Percentiles rank a stretch among this genome's conserved stretches.
Evolutionary conservation across 2,329 filamentous ascomycete genomes (phyloP).

Genomic region (Cordyceps tenuipes): DNA sequence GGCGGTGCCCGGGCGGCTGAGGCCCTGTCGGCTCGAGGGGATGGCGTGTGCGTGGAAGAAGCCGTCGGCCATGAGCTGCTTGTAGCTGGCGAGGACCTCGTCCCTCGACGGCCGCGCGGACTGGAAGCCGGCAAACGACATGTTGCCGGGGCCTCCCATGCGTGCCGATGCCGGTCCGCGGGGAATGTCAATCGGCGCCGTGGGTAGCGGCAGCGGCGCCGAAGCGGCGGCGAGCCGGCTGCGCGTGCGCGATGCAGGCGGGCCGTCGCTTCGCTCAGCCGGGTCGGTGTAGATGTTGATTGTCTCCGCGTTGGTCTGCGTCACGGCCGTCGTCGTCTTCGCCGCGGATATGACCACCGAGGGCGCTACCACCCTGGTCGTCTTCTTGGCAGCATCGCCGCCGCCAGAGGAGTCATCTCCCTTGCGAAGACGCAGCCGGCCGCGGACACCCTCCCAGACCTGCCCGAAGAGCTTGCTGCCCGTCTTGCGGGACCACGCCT

Average conservation of each 20-base stretch:
- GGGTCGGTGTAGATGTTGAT: slow-evolving; percentile 1
- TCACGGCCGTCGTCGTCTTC: slow-evolving; percentile 9
- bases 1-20: not conserved
- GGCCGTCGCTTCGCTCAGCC: not conserved
- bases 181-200: slow-evolving; percentile 1
- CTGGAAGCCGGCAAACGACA: slow-evolving; percentile 7
- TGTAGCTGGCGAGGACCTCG: slow-evolving; percentile 48
- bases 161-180: too few species aligned
- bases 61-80: slow-evolving; percentile 46
- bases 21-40: slow-evolving; percentile 44
- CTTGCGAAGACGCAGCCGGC: slow-evolving; percentile 21
- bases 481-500: not conserved
- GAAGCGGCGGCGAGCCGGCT: slow-evolving; percentile 10
- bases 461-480: slow-evolving; percentile 24
- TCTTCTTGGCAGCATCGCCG: slow-evolving; percentile 13
- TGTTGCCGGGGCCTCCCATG: not conserved
- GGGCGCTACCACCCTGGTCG: slow-evolving; percentile 13
- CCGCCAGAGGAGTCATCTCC: not conserved
- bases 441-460: slow-evolving; percentile 32
- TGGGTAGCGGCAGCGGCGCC: not conserved
- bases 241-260: slow-evolving; percentile 7
- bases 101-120: slow-evolving; percentile 31
- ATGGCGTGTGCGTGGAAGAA: slow-evolving; percentile 53
- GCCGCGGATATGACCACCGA: not conserved
- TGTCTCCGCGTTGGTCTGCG: not conserved